Evolutionary conservation across 495 filamentous ascomycete species (phyloP).

Genomic region (Echria macrotheca): DNA sequence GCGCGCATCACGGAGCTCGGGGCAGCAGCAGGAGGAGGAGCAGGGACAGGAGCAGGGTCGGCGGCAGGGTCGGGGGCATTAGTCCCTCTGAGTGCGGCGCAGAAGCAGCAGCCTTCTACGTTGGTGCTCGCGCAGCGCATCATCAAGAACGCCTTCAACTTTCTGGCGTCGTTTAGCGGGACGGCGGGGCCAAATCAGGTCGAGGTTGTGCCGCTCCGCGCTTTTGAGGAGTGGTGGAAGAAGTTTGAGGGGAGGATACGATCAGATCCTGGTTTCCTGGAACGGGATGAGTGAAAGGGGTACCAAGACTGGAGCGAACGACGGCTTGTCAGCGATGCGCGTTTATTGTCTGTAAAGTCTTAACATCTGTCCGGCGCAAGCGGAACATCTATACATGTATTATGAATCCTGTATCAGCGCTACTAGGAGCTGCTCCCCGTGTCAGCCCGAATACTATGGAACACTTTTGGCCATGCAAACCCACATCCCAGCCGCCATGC

Average conservation of each 20-base stretch:
- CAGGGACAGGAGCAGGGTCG: not conserved
- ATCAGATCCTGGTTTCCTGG: conserved; percentile 82
- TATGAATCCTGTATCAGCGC: too few relatives aligned
- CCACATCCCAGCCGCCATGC: too few relatives aligned
- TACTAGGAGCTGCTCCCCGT: too few relatives aligned
- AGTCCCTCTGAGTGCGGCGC: not conserved
- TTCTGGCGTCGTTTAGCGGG: conserved; percentile 78
- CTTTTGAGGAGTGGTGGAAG: conserved; percentile 94
- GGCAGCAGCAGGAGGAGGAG: conserved; percentile 23
- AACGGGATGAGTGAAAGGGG: conserved; percentile 66
- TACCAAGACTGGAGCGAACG: too few relatives aligned
- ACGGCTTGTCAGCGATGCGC: too few relatives aligned
- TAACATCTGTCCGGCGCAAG: too few relatives aligned
- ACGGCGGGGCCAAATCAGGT: conserved; percentile 40
- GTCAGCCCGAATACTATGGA: too few relatives aligned
- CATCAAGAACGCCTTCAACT: conserved; percentile 96
- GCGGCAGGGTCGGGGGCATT: conserved; percentile 24
- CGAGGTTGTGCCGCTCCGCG: conserved; percentile 83
- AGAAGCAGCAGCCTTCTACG: conserved; percentile 33
- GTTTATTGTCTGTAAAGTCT: too few relatives aligned
- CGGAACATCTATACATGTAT: too few relatives aligned
- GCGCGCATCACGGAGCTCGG: conserved; percentile 59
- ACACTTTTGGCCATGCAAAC: too few relatives aligned
- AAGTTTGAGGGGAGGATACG: conserved; percentile 91
- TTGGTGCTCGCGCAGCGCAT: conserved; percentile 84